A percentile compares a stretch with the other conserved stretches of the same genome.
phyloP scores from a whole-genome alignment of 2,329 filamentous ascomycete species.

The Alternaria triticimaculans region DNA sequence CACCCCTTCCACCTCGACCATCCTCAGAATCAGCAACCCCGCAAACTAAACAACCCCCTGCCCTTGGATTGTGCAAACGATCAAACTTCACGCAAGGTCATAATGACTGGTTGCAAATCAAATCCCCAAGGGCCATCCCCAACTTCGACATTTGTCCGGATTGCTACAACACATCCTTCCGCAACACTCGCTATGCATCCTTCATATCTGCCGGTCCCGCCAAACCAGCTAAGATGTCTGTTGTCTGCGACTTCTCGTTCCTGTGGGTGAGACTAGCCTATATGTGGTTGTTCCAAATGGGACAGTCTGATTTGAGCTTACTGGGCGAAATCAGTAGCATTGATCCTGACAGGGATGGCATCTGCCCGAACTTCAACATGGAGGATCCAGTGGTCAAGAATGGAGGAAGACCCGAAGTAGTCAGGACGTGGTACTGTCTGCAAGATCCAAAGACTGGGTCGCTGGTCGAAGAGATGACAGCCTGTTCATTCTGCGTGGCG shows the following conservation, averaged over 20 bases:
- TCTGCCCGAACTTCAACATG: conserved; percentile 25
- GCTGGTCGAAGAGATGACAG: conserved; percentile 25
- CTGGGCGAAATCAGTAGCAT: conserved; percentile 18
- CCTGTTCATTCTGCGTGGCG: conserved; percentile 25
- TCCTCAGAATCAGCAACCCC: conserved; percentile 2
- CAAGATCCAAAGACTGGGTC: conserved; percentile 15
- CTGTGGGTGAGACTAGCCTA: conserved; percentile 24
- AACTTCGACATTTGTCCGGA: conserved; percentile 27
- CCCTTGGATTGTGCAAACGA: conserved; percentile 14
- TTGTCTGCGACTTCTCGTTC: conserved; percentile 22
- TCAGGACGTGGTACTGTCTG: conserved; percentile 27
- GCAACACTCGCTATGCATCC: conserved; percentile 18
- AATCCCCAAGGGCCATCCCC: conserved; percentile 9
- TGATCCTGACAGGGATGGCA: conserved; percentile 19
- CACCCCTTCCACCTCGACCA: conserved; percentile 3
- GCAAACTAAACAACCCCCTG: conserved; percentile 3
- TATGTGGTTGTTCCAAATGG: conserved; percentile 20
- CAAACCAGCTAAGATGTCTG: conserved; percentile 14
- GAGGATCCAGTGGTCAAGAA: conserved; percentile 17
- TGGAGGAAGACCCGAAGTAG: conserved; percentile 17
- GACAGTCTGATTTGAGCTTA: conserved; percentile 17
- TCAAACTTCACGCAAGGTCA: conserved; percentile 11
- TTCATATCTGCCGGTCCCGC: conserved; percentile 11
- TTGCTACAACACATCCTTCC: conserved; percentile 28
- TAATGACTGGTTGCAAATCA: conserved; percentile 23